These are phyloP conservation scores for Scutellaria galericulata DNA, from an alignment of 257 asterid genomes.

Conservation along the genomic window DNA sequence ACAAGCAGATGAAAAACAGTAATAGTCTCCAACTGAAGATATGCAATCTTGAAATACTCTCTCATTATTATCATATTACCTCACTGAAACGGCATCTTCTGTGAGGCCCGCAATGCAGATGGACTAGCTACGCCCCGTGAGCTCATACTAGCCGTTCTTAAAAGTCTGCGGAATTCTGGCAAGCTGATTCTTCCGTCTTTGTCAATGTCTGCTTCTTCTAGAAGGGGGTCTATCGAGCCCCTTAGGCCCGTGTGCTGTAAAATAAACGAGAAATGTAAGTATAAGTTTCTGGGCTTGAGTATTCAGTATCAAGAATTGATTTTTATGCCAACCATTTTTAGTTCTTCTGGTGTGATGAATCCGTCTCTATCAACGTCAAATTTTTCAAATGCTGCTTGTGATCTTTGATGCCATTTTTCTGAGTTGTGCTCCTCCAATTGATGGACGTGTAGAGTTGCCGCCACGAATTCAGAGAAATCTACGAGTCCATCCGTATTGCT, in stretches of 20 bases:
- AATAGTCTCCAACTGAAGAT: slow-evolving; percentile 16
- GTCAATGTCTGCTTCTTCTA: slow-evolving; percentile 96
- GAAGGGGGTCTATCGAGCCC: slow-evolving; percentile 85
- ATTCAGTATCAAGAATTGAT: not conserved
- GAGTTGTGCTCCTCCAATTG: slow-evolving; percentile 92
- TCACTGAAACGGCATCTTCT: slow-evolving; percentile 32
- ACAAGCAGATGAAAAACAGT: slow-evolving; percentile 17
- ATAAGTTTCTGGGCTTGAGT: not conserved
- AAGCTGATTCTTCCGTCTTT: slow-evolving; percentile 95
- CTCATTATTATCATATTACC: slow-evolving; percentile 26
- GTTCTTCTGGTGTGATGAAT: slow-evolving; percentile 88
- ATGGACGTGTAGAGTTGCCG: slow-evolving; percentile 94
- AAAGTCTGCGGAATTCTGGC: slow-evolving; percentile 86
- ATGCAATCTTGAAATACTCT: slow-evolving; percentile 14
- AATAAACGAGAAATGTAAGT: not conserved
- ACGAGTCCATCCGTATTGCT: slow-evolving; percentile 94
- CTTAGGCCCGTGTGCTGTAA: slow-evolving; percentile 79
- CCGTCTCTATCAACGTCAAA: slow-evolving; percentile 95
- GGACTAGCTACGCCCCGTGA: slow-evolving; percentile 61
- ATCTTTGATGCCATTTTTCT: slow-evolving; percentile 80
- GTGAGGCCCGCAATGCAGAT: slow-evolving; percentile 41
- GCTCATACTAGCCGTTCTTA: slow-evolving; percentile 88
- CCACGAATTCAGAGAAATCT: slow-evolving; percentile 94
- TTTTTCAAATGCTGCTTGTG: slow-evolving; percentile 88
- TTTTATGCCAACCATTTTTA: slow-evolving; percentile 68